Conservation (phyloP, 768 basidiomycete genomes). For the Candolleomyces eurysporus region DNA sequence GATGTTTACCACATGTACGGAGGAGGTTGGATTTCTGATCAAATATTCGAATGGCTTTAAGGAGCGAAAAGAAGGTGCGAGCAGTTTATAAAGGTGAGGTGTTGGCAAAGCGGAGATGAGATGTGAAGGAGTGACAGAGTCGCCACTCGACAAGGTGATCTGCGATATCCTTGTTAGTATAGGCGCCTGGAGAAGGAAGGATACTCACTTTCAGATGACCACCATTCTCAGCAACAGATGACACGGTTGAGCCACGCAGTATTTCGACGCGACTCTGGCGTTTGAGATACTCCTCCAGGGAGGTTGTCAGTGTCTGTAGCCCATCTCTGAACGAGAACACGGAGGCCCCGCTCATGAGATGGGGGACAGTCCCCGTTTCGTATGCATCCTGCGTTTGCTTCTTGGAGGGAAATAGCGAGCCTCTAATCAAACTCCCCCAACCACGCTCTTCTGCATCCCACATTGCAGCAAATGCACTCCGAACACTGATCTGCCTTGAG, state of each 20-base stretch:
- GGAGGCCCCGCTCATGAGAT: slow-evolving; percentile 56
- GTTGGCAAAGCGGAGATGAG: slow-evolving; percentile 77
- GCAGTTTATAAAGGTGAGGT: slow-evolving; percentile 43
- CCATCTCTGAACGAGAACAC: slow-evolving; percentile 85
- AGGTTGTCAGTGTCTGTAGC: slow-evolving; percentile 60
- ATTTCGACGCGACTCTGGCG: slow-evolving; percentile 58
- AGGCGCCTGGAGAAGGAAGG: neutral
- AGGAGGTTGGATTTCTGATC: slow-evolving; percentile 65
- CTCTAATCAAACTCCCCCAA: slow-evolving; percentile 63
- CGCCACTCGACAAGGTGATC: neutral
- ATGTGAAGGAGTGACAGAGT: slow-evolving; percentile 42
- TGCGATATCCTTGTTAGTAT: neutral
- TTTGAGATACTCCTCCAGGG: slow-evolving; percentile 48
- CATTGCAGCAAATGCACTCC: slow-evolving; percentile 73
- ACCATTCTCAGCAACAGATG: slow-evolving; percentile 29
- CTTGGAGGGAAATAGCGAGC: slow-evolving; percentile 24
- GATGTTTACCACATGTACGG: slow-evolving; percentile 87
- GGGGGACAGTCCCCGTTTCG: slow-evolving; percentile 43
- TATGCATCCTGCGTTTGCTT: slow-evolving; percentile 15
- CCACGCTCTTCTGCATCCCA: slow-evolving; percentile 70
- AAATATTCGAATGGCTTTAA: slow-evolving; percentile 41
- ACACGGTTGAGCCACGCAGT: slow-evolving; percentile 38
- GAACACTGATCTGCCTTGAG: slow-evolving; percentile 67
- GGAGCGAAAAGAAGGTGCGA: slow-evolving; percentile 23
- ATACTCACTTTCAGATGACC: slow-evolving; percentile 38